Base-by-base conservation (phyloP, 352 stramenopile species). In the Globisporangium ultimum region DNA sequence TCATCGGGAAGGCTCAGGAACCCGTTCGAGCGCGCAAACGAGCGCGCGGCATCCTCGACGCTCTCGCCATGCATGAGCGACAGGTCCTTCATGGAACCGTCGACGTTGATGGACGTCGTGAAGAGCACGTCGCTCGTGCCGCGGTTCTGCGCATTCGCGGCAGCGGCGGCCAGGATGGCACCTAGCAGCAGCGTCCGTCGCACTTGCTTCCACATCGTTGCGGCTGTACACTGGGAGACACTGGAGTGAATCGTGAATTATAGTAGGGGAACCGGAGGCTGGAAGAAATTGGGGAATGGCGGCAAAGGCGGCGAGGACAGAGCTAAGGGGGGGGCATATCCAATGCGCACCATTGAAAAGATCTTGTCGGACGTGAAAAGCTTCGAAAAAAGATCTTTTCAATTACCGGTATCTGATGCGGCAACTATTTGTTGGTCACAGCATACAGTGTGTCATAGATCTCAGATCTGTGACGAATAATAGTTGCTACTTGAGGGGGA, bases 11-110 rank as follows among this genome's bases (percentile, higher is more conserved):
- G 60, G 15, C 66, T 53, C 55, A 82, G 66, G 21, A 93, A 72
- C 1, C 80, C 81, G 40, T 89, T 76, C 48, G 68, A 73, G n/a
- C 71, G 74, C 7, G 77, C 79, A 52, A 93, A 93, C 15, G 70
- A 79, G 24, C 73, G 48, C 14, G 80, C 84, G 0, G 84, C 84
- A 34, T 84, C 70, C 52, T 91, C 74, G 48, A 79, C 71, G 61
- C 68, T 87, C 67, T 93, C 79, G 20, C 84, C 84, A 5, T 71
- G 76, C 55, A 90, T 61, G 38, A 93, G 77, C 55, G 88, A 68
- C 21, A 93, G 64, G 60, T 93, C 70, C 34, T 69, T 72, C 7
- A 78, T 24, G 14, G 61, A 78, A 43, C 84, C 84, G 52, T 93
- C 78, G 48, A 93, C 67, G 21, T 68, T 63, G 58, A 93, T 68